Conservation (phyloP, 306 rosid species). For the Myrica gale region DNA sequence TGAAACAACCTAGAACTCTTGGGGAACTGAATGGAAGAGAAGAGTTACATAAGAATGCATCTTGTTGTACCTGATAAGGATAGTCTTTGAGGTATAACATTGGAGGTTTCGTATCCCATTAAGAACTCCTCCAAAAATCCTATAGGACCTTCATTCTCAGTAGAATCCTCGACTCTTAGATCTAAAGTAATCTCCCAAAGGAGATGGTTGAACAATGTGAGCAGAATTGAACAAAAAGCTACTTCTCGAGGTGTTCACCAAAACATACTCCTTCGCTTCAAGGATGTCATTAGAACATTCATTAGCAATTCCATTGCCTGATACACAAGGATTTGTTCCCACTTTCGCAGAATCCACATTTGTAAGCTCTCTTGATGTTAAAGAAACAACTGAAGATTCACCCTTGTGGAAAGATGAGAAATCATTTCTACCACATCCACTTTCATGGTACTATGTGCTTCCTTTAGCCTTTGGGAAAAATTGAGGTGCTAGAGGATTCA, state of each 20-base stretch:
- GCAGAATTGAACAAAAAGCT: constrained; percentile 24
- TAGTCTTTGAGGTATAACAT: no score
- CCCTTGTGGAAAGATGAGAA: constrained; percentile 30
- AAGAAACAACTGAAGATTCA: constrained; percentile 34
- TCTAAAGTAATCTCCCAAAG: constrained; percentile 16
- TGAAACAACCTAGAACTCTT: no score
- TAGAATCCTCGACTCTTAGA: no score
- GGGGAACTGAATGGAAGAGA: no score
- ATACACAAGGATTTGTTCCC: constrained; percentile 32
- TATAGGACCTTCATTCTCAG: no score
- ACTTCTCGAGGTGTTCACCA: constrained; percentile 34
- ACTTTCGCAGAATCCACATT: constrained; percentile 20
- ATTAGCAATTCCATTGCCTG: constrained; percentile 29
- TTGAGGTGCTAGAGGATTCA: constrained; percentile 67
- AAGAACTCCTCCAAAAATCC: no score
- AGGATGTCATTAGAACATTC: constrained; percentile 28
- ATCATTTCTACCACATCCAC: constrained; percentile 31
- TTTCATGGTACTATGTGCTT: background rate
- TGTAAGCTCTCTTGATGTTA: constrained; percentile 34
- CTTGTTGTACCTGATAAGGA: no score
- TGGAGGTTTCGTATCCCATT: no score
- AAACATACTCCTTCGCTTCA: constrained; percentile 28
- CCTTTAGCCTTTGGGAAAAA: constrained; percentile 50
- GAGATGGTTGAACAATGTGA: constrained; percentile 26
- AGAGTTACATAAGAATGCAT: no score